Conservation (phyloP, 805 yeast species). For the Wickerhamomyces chambardii region DNA sequence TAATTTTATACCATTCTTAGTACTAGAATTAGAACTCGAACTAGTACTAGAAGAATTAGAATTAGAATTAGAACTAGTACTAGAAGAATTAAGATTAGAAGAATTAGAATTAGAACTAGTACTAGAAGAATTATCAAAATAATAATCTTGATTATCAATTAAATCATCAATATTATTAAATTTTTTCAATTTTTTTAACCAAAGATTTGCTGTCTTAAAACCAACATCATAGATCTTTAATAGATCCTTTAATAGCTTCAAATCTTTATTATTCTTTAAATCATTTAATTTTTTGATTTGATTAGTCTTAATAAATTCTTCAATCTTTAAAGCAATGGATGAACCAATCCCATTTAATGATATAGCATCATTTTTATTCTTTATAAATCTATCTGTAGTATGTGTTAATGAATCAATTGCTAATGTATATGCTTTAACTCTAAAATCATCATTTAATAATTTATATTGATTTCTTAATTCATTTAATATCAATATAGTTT, state of each 20-base stretch:
- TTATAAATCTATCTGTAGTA: slow-evolving; percentile 18
- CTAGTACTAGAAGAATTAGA: too few species aligned
- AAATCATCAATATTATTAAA: too few species aligned
- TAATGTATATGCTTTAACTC: slow-evolving; percentile 30
- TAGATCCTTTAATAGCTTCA: slow-evolving; percentile 21
- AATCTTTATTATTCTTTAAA: slow-evolving; percentile 16
- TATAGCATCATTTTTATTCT: slow-evolving; percentile 27
- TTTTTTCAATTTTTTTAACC: slow-evolving; percentile 18
- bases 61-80: too few species aligned
- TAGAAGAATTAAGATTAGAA: too few species aligned
- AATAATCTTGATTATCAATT: too few species aligned
- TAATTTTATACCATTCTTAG: slow-evolving; percentile 3
- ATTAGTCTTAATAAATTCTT: slow-evolving; percentile 33
- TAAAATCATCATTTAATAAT: slow-evolving; percentile 24
- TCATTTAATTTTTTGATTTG: slow-evolving; percentile 12
- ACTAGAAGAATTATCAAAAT: too few species aligned
- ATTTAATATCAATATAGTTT: slow-evolving; percentile 9
- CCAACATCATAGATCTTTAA: slow-evolving; percentile 43
- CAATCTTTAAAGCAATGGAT: slow-evolving; percentile 32
- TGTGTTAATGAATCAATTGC: slow-evolving; percentile 31
- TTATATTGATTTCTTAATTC: slow-evolving; percentile 13
- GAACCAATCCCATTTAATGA: slow-evolving; percentile 31
- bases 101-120: too few species aligned
- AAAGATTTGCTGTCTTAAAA: slow-evolving; percentile 25
- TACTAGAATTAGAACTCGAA: too few species aligned